Conservation (phyloP, 192 early-diverging fungal species). For the Coemansia sp. region DNA sequence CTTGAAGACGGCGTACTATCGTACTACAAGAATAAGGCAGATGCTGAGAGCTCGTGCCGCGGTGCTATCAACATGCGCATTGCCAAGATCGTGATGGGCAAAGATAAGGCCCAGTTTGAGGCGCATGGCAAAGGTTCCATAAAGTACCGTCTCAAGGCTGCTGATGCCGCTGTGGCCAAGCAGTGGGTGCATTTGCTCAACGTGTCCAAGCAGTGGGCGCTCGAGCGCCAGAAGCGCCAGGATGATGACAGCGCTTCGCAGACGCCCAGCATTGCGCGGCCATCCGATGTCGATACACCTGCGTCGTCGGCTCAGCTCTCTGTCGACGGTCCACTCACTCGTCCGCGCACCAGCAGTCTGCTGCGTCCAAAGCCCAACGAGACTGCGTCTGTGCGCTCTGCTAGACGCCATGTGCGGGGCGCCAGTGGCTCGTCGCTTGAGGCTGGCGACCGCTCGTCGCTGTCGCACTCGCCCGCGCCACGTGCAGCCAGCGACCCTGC, state of each 20-base stretch:
- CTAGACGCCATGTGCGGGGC: constrained; percentile 18
- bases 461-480: not conserved
- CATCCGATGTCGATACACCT: not conserved
- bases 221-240: constrained; percentile 35
- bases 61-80: constrained; percentile 77
- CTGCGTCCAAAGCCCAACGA: constrained; percentile 21
- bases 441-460: not conserved
- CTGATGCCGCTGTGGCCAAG: constrained; percentile 68
- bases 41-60: constrained; percentile 72
- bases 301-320: not conserved
- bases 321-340: not conserved
- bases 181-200: constrained; percentile 79
- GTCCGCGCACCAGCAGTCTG: constrained; percentile 38
- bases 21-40: constrained; percentile 78
- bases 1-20: constrained; percentile 77
- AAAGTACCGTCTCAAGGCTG: constrained; percentile 69
- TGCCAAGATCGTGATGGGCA: constrained; percentile 63
- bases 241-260: not conserved
- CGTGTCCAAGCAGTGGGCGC: constrained; percentile 72
- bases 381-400: constrained; percentile 11
- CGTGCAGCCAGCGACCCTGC: not conserved
- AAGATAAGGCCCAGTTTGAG: constrained; percentile 74
- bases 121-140: constrained; percentile 75
- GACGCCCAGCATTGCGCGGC: not conserved
- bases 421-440: constrained; percentile 10